Percentiles rank a stretch among this genome's conserved stretches.
Conservation (phyloP, 2,329 filamentous ascomycete species). For the Tolypocladium pustulatum region DNA sequence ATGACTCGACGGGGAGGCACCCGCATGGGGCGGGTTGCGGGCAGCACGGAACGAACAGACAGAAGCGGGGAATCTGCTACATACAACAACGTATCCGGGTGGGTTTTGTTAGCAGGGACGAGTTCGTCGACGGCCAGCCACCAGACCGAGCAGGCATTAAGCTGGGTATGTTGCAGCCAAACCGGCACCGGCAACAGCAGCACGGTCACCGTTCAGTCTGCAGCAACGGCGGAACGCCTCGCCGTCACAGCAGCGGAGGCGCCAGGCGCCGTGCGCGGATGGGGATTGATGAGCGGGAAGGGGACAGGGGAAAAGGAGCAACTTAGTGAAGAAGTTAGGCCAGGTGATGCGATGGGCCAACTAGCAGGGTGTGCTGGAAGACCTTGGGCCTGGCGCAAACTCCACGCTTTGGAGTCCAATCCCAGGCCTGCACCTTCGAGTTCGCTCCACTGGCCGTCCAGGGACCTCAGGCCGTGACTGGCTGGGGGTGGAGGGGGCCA, state of each 20-base stretch:
- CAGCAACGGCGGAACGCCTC: neutral
- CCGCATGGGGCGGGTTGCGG: neutral
- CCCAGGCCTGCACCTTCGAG: neutral
- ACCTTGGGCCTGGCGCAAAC: neutral
- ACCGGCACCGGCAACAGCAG: neutral
- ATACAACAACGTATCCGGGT: neutral
- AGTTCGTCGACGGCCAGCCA: neutral
- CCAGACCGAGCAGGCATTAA: neutral
- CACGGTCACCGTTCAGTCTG: neutral
- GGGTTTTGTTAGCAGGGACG: neutral
- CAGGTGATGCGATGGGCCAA: neutral
- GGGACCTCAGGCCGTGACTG: neutral
- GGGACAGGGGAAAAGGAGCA: neutral
- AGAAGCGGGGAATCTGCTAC: neutral
- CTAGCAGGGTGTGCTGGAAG: neutral
- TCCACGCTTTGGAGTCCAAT: neutral
- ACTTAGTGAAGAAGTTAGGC: neutral
- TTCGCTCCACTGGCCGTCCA: neutral
- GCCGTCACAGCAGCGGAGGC: neutral
- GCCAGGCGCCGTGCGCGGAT: neutral
- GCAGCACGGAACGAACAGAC: neutral
- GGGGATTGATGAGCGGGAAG: neutral
- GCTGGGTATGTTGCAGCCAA: neutral
- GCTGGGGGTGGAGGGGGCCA: neutral
- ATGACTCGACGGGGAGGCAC: neutral